phyloP scores from a whole-genome alignment of 2,329 filamentous ascomycete genomes.

The Zarea fungicola region DNA sequence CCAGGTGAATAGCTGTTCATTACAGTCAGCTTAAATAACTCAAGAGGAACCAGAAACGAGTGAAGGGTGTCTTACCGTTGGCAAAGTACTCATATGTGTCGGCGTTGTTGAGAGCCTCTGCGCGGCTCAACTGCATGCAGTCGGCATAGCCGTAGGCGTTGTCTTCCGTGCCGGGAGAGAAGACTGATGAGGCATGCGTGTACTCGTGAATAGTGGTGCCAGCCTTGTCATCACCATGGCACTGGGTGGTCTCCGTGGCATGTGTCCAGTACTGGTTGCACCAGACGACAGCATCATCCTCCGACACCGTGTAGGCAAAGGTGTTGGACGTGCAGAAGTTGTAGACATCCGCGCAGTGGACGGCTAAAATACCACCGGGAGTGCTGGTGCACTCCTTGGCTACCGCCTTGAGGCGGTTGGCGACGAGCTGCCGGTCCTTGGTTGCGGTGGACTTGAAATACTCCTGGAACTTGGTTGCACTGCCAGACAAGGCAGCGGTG shows the following conservation, averaged over 20 bases:
- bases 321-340: neutral
- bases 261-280: neutral
- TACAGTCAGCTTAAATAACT: neutral
- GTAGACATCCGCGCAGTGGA: constrained; percentile 4
- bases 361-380: neutral
- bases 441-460: constrained; percentile 3
- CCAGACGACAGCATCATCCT: neutral
- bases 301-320: constrained; percentile 4
- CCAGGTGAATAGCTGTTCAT: constrained; percentile 4
- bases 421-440: neutral
- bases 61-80: neutral
- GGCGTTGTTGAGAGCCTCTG: neutral
- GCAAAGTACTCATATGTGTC: constrained; percentile 6
- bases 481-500: neutral
- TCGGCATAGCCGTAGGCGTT: neutral
- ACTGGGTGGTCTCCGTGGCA: neutral
- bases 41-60: neutral
- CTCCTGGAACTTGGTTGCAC: constrained; percentile 7
- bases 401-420: constrained; percentile 2
- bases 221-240: constrained; percentile 7
- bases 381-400: constrained; percentile 9
- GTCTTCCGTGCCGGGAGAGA: neutral
- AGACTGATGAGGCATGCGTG: neutral
- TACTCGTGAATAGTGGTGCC: constrained; percentile 5
- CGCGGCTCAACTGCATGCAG: neutral